These are phyloP conservation scores for Picochlorum sp. DNA, from an alignment of 139 green algal genomes.

Conservation along the genomic window DNA sequence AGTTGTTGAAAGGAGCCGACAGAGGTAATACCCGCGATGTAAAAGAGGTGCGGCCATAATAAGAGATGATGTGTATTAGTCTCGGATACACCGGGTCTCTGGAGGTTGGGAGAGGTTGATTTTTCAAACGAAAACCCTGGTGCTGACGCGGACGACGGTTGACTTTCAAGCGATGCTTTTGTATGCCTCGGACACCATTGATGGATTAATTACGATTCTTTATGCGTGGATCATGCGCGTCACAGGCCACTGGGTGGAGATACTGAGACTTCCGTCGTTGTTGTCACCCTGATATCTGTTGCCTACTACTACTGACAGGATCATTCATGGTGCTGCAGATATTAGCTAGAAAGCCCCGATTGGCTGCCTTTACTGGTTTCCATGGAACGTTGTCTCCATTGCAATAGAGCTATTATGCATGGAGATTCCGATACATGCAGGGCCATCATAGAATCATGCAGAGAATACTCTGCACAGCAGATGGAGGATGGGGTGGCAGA, in stretches of 20 bases:
- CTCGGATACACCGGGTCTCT: neutral
- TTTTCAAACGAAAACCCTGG: neutral
- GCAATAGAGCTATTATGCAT: slow-evolving; percentile 18
- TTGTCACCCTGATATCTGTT: too few species aligned
- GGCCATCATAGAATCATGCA: slow-evolving; percentile 23
- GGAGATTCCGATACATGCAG: slow-evolving; percentile 17
- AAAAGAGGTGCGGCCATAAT: slow-evolving; percentile 4
- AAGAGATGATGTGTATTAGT: too few species aligned
- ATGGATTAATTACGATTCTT: too few species aligned
- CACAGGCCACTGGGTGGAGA: too few species aligned
- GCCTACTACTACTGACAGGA: neutral
- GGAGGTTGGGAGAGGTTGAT: too few species aligned
- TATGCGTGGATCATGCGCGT: too few species aligned
- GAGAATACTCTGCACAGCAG: neutral
- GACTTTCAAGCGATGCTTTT: neutral
- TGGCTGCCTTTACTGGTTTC: slow-evolving; percentile 28
- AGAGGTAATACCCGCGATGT: neutral
- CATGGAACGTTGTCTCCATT: slow-evolving; percentile 17
- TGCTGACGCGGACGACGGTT: slow-evolving; percentile 2
- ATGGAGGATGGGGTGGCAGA: neutral
- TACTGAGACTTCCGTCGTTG: too few species aligned
- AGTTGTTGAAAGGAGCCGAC: slow-evolving; percentile 2
- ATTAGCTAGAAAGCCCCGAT: slow-evolving; percentile 7
- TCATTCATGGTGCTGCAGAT: slow-evolving; percentile 6
- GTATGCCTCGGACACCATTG: too few species aligned